phyloP scores from a whole-genome alignment of 768 basidiomycete species.

The Auricularia cornea region DNA sequence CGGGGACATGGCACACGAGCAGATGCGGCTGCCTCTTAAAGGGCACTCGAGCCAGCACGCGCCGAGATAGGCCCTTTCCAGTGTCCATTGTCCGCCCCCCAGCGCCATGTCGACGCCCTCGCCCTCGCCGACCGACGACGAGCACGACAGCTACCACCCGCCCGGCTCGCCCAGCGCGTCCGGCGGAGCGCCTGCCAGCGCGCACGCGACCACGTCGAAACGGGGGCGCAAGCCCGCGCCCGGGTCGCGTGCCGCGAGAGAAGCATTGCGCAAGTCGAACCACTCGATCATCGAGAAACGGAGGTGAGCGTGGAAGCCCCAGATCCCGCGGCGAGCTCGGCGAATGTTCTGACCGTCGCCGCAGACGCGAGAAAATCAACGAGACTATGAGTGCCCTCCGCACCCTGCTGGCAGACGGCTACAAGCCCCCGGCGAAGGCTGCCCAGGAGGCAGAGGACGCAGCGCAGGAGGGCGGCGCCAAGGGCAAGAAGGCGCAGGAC shows the following conservation, averaged over 20 bases:
- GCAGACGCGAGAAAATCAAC: constrained; percentile 1
- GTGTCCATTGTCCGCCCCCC: too few relatives aligned
- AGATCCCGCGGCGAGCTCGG: neutral
- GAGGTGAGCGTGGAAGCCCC: neutral
- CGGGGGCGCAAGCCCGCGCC: neutral
- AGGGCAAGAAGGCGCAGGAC: neutral
- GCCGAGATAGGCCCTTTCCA: neutral
- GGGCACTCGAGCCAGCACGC: neutral
- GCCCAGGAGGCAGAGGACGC: neutral
- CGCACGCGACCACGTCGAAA: neutral
- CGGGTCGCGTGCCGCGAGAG: neutral
- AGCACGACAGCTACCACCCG: constrained; percentile 1
- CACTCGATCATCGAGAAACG: neutral
- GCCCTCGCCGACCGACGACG: neutral
- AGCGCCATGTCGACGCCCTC: neutral
- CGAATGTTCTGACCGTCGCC: neutral
- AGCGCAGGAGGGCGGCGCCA: neutral
- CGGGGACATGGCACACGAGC: neutral
- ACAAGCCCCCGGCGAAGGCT: neutral
- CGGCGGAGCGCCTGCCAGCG: neutral
- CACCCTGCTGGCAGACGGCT: neutral
- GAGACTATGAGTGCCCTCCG: neutral
- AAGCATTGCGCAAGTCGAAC: neutral
- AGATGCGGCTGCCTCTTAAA: neutral
- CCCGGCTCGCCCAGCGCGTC: neutral